These are phyloP conservation scores for Coemansia sp. DNA, from an alignment of 192 early-diverging fungal species.

Conservation along the genomic window DNA sequence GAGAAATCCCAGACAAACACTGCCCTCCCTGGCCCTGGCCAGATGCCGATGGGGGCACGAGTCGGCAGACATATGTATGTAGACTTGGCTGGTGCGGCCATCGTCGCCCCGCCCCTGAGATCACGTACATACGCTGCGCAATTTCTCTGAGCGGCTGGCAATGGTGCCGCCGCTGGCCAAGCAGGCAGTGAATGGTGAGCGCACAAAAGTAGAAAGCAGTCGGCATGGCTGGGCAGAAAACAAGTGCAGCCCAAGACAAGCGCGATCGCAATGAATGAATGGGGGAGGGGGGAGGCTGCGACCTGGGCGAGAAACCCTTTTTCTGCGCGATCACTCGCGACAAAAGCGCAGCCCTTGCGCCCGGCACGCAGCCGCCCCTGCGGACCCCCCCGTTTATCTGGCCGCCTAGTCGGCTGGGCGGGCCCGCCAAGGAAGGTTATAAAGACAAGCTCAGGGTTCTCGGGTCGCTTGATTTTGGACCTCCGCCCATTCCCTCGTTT, in stretches of 20 bases:
- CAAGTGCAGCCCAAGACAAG: neutral
- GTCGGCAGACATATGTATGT: too few species aligned
- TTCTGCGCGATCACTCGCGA: constrained; percentile 8
- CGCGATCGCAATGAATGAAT: neutral
- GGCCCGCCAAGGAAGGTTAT: constrained; percentile 2
- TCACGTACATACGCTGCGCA: constrained; percentile 12
- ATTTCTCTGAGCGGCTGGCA: too few species aligned
- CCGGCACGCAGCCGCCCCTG: constrained; percentile 3
- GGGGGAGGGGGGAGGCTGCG: constrained; percentile 8
- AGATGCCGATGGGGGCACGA: too few species aligned
- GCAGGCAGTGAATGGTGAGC: neutral
- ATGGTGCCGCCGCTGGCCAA: too few species aligned
- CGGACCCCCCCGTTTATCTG: neutral
- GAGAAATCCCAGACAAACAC: too few species aligned
- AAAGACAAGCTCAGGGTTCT: constrained; percentile 10
- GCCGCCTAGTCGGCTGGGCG: constrained; percentile 3
- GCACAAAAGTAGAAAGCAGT: constrained; percentile 5
- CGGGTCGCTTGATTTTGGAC: constrained; percentile 10
- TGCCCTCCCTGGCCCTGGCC: too few species aligned
- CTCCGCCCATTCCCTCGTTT: neutral
- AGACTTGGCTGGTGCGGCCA: neutral
- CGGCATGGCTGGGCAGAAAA: neutral
- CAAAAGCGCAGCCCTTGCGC: constrained; percentile 7
- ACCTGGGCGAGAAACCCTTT: constrained; percentile 8
- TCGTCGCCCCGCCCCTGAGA: neutral